phyloP scores from a whole-genome alignment of 2,329 filamentous ascomycete genomes.

The Zymoseptoria passerinii region DNA sequence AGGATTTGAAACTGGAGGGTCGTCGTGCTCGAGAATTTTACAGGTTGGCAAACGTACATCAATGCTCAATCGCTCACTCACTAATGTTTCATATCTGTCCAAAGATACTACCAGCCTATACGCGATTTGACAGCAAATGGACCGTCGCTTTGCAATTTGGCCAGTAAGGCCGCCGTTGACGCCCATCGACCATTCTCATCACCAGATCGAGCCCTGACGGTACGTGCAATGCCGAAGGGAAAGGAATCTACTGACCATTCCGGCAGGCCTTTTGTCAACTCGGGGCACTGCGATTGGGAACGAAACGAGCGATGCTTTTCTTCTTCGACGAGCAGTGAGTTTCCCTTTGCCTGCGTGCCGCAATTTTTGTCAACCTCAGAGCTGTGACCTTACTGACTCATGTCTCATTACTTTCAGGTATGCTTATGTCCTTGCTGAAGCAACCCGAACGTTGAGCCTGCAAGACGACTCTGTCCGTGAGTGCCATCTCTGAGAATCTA shows the following conservation, averaged over 20 bases:
- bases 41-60: constrained; percentile 7
- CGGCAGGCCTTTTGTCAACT: constrained; percentile 43
- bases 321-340: constrained; percentile 37
- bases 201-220: constrained; percentile 33
- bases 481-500: neutral
- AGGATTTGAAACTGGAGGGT: constrained; percentile 23
- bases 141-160: constrained; percentile 21
- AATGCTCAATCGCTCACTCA: neutral
- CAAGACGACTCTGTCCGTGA: constrained; percentile 18
- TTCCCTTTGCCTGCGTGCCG: neutral
- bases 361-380: neutral
- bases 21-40: constrained; percentile 28
- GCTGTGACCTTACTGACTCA: constrained; percentile 12
- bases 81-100: too few relatives aligned
- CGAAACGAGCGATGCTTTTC: constrained; percentile 45
- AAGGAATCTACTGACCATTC: too few relatives aligned
- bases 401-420: constrained; percentile 10
- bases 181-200: constrained; percentile 22
- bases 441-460: constrained; percentile 41
- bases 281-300: constrained; percentile 41
- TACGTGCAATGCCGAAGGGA: too few relatives aligned
- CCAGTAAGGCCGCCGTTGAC: constrained; percentile 15
- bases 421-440: constrained; percentile 48
- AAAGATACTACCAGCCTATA: constrained; percentile 24
- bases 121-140: constrained; percentile 20